Evolutionary conservation across 164 flowering plant genomes (phyloP), one percentile per base, ranked within the genome.

Genomic region (Umbilicus rupestris): DNA sequence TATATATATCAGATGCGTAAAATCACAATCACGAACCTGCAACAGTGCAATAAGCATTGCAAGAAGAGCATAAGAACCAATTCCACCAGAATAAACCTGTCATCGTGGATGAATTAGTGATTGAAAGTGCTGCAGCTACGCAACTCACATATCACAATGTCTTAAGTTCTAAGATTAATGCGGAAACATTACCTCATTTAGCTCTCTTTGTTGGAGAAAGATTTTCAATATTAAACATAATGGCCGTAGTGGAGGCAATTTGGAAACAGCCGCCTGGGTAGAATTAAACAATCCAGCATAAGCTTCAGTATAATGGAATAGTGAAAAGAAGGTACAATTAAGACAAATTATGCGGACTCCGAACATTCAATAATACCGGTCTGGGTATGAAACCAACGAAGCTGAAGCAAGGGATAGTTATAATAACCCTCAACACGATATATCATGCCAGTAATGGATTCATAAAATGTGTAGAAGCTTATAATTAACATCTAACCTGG

Each of bases 51-150:
- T 88, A 9, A 94, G 78, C 97, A 91, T 94, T 47, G 85, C 74
- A 70, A 94, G 87, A 30, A 94, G 93, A 3, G 96, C 93, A 83
- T 94, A 94, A 24, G 99, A 94, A 58, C 99, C 96, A 73, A 94
- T 82, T 63, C 99, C 99, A 66, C 97, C 99, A 69, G 99, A 81
- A 72, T 91, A 94, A 6, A 94, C 99, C 99, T 91, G 69, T 69
- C 77, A n/a, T 39, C 31, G 16, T 9, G 31, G 16, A 52, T 52
- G 59, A 52, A 28, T 9, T 52, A 26, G 16, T 24, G 26, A 3
- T 19, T 31, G 6, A 71, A 65, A 49, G 41, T 15, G 26, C 55
- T 10, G 66, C 33, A 37, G 24, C 39, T 33, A 64, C 64, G 70
- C 70, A 45, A 74, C 64, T 30, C 35, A 10, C 12, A 41, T 30